Percentiles rank a stretch among this genome's conserved stretches.
Conservation (phyloP, 2,329 filamentous ascomycete species). For the Daldinia eschscholtzii region DNA sequence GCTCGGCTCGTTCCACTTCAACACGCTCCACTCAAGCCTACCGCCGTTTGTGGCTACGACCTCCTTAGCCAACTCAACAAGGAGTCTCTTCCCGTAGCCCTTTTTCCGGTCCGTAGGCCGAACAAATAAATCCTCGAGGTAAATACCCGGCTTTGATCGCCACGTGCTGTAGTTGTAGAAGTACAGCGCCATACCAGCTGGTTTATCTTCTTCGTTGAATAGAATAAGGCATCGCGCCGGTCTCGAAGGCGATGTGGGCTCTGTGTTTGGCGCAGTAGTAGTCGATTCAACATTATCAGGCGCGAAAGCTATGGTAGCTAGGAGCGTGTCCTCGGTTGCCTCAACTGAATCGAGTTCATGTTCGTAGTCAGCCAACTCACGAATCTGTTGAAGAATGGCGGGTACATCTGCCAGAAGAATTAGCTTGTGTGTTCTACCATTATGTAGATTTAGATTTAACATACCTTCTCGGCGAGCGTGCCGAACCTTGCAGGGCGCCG, state of each 20-base stretch:
- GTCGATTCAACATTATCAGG: slow-evolving; percentile 60
- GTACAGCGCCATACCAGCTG: slow-evolving; percentile 85
- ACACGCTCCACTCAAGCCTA: slow-evolving; percentile 88
- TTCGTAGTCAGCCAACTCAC: slow-evolving; percentile 90
- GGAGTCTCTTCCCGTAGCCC: slow-evolving; percentile 83
- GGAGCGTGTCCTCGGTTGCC: slow-evolving; percentile 81
- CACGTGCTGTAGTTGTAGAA: slow-evolving; percentile 98
- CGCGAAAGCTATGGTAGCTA: slow-evolving; percentile 83
- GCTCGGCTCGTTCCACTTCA: slow-evolving; percentile 93
- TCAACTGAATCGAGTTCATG: slow-evolving; percentile 79
- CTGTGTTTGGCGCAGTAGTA: slow-evolving; percentile 59
- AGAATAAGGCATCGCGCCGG: slow-evolving; percentile 83
- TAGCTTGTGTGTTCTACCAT: slow-evolving; percentile 18
- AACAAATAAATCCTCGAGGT: slow-evolving; percentile 94
- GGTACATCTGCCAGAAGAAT: slow-evolving; percentile 73
- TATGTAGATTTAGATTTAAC: slow-evolving; percentile 17
- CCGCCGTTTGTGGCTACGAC: slow-evolving; percentile 78
- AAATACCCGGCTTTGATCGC: slow-evolving; percentile 88
- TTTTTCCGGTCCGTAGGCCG: slow-evolving; percentile 75
- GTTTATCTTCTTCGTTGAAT: slow-evolving; percentile 60
- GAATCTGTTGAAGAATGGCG: slow-evolving; percentile 83
- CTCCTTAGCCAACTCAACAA: slow-evolving; percentile 83
- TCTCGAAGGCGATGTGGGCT: slow-evolving; percentile 66
- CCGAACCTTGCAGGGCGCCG: slow-evolving; percentile 59
- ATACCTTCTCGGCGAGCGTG: slow-evolving; percentile 72